phyloP scores from a whole-genome alignment of 208 protist genomes.

The Trichomonas vaginalis region DNA sequence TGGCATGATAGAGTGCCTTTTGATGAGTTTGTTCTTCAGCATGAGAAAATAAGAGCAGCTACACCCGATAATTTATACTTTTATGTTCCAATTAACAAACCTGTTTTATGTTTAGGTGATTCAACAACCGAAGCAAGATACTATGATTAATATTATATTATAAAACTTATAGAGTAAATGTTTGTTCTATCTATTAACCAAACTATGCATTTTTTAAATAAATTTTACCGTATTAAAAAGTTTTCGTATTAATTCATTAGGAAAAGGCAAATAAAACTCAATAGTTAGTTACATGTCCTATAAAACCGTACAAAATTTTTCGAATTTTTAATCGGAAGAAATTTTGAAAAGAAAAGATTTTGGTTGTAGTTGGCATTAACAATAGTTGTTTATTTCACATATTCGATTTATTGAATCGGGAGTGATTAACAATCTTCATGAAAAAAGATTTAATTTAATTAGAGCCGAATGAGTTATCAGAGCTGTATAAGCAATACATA shows the following conservation, averaged over 20 bases:
- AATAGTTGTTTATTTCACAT: too few relatives aligned
- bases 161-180: background rate
- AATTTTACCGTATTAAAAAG: background rate
- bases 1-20: background rate
- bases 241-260: too few relatives aligned
- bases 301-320: too few relatives aligned
- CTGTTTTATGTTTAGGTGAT: background rate
- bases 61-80: background rate
- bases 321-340: too few relatives aligned
- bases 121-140: background rate
- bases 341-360: too few relatives aligned
- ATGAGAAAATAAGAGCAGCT: background rate
- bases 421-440: background rate
- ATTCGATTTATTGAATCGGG: too few relatives aligned
- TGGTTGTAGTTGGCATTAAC: too few relatives aligned
- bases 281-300: too few relatives aligned
- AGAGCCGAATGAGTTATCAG: background rate
- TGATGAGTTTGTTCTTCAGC: background rate
- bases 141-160: background rate
- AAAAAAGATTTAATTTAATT: background rate
- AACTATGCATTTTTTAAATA: background rate
- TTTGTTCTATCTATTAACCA: background rate
- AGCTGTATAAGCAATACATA: conserved; percentile 14
- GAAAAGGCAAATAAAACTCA: too few relatives aligned
- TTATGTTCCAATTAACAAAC: background rate